Conservation (phyloP, 129 eudicot genomes). For the Flaveria sonorensis region DNA sequence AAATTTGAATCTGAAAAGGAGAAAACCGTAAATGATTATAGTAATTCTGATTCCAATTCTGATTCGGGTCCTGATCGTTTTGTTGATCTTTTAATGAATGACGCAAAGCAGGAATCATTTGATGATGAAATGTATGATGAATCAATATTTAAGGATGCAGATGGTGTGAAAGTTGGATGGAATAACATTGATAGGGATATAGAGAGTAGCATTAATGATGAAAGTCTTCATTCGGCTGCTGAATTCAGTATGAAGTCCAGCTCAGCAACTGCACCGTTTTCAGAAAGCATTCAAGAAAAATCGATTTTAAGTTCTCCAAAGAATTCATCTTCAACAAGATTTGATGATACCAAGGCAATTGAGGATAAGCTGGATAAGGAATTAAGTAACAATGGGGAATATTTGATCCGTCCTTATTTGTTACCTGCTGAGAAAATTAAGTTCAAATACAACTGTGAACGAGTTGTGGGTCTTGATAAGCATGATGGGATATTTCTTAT, state of each 20-base stretch:
- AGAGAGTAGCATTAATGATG: slow-evolving; percentile 78
- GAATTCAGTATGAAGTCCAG: slow-evolving; percentile 76
- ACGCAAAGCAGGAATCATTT: slow-evolving; percentile 53
- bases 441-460: slow-evolving; percentile 82
- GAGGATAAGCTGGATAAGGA: slow-evolving; percentile 86
- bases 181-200: slow-evolving; percentile 50
- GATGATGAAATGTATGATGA: slow-evolving; percentile 64
- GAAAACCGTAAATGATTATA: slow-evolving; percentile 29
- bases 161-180: slow-evolving; percentile 71
- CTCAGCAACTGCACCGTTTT: slow-evolving; percentile 50
- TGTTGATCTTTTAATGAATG: slow-evolving; percentile 52
- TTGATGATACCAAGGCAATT: slow-evolving; percentile 57
- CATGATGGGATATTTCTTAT: slow-evolving; percentile 96
- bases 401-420: slow-evolving; percentile 60
- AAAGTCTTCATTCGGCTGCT: slow-evolving; percentile 88
- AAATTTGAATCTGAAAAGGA: slow-evolving; percentile 54
- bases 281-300: slow-evolving; percentile 69
- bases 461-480: slow-evolving; percentile 94
- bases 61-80: slow-evolving; percentile 53
- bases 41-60: slow-evolving; percentile 46
- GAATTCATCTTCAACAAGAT: slow-evolving; percentile 61
- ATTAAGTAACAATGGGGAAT: slow-evolving; percentile 83
- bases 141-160: slow-evolving; percentile 61
- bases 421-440: slow-evolving; percentile 62
- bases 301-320: slow-evolving; percentile 72